Evolutionary conservation across 176 grass and related monocot genomes (phyloP).

Genomic region (Musa troglodytarum): DNA sequence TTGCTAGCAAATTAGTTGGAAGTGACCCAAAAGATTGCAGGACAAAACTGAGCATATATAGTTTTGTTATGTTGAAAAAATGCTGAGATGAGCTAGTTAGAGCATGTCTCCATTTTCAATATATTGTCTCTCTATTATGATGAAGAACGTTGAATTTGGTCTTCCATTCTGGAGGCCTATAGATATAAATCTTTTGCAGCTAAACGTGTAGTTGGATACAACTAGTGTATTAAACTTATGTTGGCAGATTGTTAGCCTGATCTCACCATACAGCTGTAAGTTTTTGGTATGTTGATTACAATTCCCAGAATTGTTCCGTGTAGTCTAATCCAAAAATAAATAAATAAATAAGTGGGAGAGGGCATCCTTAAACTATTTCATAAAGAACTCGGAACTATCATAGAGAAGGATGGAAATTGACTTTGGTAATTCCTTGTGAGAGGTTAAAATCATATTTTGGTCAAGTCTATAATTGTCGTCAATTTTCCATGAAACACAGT

Average conservation of each 20-base stretch:
- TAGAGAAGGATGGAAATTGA: too few relatives aligned
- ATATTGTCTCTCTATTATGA: too few relatives aligned
- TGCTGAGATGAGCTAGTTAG: not conserved
- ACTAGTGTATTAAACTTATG: not conserved
- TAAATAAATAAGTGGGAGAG: too few relatives aligned
- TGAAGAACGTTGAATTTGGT: not conserved
- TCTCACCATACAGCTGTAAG: not conserved
- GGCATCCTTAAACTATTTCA: too few relatives aligned
- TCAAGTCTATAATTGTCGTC: too few relatives aligned
- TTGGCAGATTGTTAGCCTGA: not conserved
- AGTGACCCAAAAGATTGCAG: not conserved
- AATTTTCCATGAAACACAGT: too few relatives aligned
- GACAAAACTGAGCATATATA: not conserved
- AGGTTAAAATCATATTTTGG: too few relatives aligned
- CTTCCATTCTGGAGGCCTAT: not conserved
- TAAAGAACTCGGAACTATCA: too few relatives aligned
- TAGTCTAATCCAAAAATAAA: too few relatives aligned
- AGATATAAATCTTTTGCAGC: not conserved
- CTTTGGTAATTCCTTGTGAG: too few relatives aligned
- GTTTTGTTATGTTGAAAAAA: not conserved
- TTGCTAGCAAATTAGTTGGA: not conserved
- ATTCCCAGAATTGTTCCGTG: not conserved
- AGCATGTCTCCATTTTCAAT: not conserved
- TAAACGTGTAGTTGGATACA: not conserved
- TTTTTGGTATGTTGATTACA: not conserved